These are phyloP conservation scores for Triadica sebifera DNA, from an alignment of 345 rosid species.

Conservation along the genomic window DNA sequence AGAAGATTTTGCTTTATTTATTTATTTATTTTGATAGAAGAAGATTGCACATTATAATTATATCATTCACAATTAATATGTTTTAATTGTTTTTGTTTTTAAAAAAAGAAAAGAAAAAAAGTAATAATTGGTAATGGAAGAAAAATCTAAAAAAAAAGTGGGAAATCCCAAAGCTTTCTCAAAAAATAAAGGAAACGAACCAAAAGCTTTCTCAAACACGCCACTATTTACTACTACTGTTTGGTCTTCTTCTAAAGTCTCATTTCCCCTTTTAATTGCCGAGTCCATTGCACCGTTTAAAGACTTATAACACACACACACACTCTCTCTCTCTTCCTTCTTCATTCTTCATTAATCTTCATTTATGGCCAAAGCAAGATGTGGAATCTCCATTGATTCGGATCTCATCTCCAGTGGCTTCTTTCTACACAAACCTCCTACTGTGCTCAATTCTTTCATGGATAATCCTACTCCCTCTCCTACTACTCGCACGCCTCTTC, in stretches of 20 bases:
- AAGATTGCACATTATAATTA: no score
- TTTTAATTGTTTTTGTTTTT: not conserved
- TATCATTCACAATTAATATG: no score
- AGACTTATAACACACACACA: constrained; percentile 20
- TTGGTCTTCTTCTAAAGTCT: constrained; percentile 47
- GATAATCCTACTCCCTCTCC: not conserved
- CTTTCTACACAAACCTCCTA: constrained; percentile 31
- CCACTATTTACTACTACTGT: constrained; percentile 5
- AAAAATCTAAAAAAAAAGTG: not conserved
- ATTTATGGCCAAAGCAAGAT: constrained; percentile 53
- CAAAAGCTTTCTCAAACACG: not conserved
- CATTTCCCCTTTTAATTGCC: constrained; percentile 54
- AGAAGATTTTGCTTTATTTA: no score
- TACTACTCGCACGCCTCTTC: constrained; percentile 12
- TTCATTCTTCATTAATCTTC: not conserved
- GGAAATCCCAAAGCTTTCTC: not conserved
- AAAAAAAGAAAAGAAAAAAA: not conserved
- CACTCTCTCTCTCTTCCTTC: constrained; percentile 27
- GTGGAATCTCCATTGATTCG: constrained; percentile 65
- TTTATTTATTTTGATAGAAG: no score
- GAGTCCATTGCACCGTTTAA: constrained; percentile 60
- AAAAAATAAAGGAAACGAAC: not conserved
- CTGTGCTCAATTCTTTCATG: constrained; percentile 49
- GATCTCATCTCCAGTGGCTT: constrained; percentile 31
- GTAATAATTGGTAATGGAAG: not conserved